Evolutionary conservation across 306 rosid species (phyloP), one percentile per base, ranked within the genome.

Genomic region (Comarum palustre): DNA sequence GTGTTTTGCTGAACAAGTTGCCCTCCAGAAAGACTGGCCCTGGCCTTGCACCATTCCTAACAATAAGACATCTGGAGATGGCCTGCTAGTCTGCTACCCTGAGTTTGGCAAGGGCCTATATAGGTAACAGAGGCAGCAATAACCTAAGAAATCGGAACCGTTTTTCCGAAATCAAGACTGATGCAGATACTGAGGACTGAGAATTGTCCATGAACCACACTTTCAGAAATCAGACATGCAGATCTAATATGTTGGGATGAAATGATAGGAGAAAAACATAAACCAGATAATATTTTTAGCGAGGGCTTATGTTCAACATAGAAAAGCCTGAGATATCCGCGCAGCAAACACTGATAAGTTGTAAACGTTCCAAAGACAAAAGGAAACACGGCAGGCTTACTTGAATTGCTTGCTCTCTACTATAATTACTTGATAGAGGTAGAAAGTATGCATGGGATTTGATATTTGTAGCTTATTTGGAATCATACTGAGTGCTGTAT

Each of bases 381-480:
- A 54, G 14, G 62, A 47, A 43, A 65, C 25, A 27, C 66, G 29
- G 67, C 42, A 36, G 51, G 51, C 64, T 54, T 45, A 73, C 69
- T 29, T 78, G 51, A 57, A 24, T 22, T 42, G 60, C 62, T 58
- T 68, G 74, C 59, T 66, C 71, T 39, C 55, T 58, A 58, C 39
- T 46, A 69, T 42, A 75, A 72, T 61, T 52, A 80, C 71, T 74
- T 22, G 58, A 31, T 64, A 60, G 63, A 41, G 71, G 46, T 25
- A 24, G 50, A 39, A 72, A 47, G 42, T 66, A 55, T 61, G 66
- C 22, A 48, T 6, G 17, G 63, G 72, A 80, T 78, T 66, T 74
- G 51, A 77, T 31, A 69, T 51, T 58, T 71, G 62, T 70, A 78
- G 75, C 79, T 84, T 87, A 87, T 84, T 87, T 48, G 72, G 64